Conservation (phyloP, 1,284 basidiomycete species). For the Cerioporus squamosus region DNA sequence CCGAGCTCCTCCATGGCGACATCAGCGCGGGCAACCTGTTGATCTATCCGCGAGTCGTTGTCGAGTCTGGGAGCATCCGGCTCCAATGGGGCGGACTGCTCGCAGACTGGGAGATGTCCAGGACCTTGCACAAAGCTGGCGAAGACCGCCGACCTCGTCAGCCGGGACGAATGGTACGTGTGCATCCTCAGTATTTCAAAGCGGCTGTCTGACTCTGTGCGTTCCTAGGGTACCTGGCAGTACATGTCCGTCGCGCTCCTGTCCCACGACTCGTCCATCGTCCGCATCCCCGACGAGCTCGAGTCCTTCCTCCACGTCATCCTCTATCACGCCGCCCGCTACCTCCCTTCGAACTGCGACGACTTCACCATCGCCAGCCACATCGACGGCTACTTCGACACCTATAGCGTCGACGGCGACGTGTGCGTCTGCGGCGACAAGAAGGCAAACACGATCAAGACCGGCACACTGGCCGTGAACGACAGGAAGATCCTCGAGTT, state of each 20-base stretch:
- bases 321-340: conserved; percentile 9
- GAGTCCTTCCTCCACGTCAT: conserved; percentile 11
- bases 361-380: neutral
- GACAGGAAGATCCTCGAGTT: neutral
- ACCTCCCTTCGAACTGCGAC: conserved; percentile 2
- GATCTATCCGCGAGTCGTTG: conserved; percentile 1
- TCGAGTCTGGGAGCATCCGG: neutral
- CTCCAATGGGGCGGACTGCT: conserved; percentile 4
- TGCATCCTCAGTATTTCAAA: neutral
- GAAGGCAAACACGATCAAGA: neutral
- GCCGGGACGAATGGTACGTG: conserved; percentile 1
- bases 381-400: neutral
- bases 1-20: conserved; percentile 8
- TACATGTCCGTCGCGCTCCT: conserved; percentile 1
- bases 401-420: neutral
- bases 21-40: conserved; percentile 14
- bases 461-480: neutral
- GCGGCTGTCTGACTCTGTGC: neutral
- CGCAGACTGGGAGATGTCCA: conserved; percentile 17
- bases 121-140: neutral
- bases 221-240: conserved; percentile 5
- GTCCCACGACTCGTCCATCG: neutral
- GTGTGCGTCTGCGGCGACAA: neutral
- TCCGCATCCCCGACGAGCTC: conserved; percentile 1
- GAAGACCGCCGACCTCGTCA: neutral